A percentile compares a stretch with the other conserved stretches of the same genome.
phyloP scores from a whole-genome alignment of 2,329 filamentous ascomycete genomes.

The Sporothrix pallida region DNA sequence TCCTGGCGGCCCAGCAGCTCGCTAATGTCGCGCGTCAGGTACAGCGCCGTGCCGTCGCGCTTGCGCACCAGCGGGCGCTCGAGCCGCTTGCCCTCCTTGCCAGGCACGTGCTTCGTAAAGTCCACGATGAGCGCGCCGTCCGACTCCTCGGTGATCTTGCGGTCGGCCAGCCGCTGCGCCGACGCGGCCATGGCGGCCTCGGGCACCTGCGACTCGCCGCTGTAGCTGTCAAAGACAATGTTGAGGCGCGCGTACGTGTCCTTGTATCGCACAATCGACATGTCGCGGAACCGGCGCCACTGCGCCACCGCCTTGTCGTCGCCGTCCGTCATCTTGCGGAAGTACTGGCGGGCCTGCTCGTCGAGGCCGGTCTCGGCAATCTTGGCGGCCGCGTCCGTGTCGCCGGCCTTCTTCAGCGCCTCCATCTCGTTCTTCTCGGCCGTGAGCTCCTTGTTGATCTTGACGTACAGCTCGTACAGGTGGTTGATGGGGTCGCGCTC shows the following conservation, averaged over 20 bases:
- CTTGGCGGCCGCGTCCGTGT: slow-evolving; percentile 58
- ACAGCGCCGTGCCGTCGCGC: slow-evolving; percentile 75
- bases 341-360: slow-evolving; percentile 75
- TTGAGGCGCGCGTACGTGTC: slow-evolving; percentile 73
- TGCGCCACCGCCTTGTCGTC: slow-evolving; percentile 64
- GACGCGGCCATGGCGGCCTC: slow-evolving; percentile 69
- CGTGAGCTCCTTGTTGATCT: slow-evolving; percentile 71
- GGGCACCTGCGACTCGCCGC: slow-evolving; percentile 75
- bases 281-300: slow-evolving; percentile 70
- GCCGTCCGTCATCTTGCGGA: slow-evolving; percentile 73
- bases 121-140: slow-evolving; percentile 76
- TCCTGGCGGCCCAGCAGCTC: slow-evolving; percentile 70
- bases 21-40: slow-evolving; percentile 78
- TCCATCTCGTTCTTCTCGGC: slow-evolving; percentile 71
- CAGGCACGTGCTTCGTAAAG: slow-evolving; percentile 69
- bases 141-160: slow-evolving; percentile 69
- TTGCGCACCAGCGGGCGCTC: slow-evolving; percentile 75
- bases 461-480: slow-evolving; percentile 80
- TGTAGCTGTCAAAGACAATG: slow-evolving; percentile 74
- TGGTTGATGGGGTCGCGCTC: slow-evolving; percentile 78
- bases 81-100: slow-evolving; percentile 71
- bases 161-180: slow-evolving; percentile 66
- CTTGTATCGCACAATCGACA: slow-evolving; percentile 70
- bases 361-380: slow-evolving; percentile 66
- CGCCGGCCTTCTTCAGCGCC: slow-evolving; percentile 58